Evolutionary conservation across 148 eudicot species (phyloP), one percentile per base, ranked within the genome.

Genomic region (Vaccinium myrtillus): DNA sequence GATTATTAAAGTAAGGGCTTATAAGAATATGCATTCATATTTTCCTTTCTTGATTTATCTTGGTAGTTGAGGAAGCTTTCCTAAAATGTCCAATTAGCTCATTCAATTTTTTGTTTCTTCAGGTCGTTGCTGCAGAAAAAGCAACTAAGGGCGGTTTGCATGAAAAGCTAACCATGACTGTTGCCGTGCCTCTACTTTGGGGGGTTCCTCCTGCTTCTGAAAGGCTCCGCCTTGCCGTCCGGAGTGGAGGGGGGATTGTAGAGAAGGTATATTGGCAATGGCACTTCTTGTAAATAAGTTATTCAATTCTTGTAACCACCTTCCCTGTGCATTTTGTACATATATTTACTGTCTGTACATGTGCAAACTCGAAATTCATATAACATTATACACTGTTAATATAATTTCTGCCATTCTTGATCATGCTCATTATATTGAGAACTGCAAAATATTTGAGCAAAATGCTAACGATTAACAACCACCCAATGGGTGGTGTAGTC

Each of bases 141-240:
- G 99, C 89, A 4, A 93, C 90, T 51, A 85, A 89, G 39, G 90
- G 93, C 2, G 95, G 95, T 49, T 83, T 97, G 90, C 92, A 94
- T 25, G 99, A 97, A 87, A 95, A 94, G 91, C 90, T 97, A 79
- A 94, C 87, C 23, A 95, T 97, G 99, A 95, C 91, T 0, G 98
- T 97, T 10, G 98, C 95, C 1, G 98, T 97, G 84, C 99, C 99
- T 36, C 86, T 93, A 78, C 98, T 97, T 67, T 95, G 98, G 98
- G 99, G 99, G 50, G 93, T 97, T 25, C 98, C 99, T 73, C 99
- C 99, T 75, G 99, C 95, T 76, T 95, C 98, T 25, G 98, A 95
- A 84, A 94, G 91, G 12, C 94, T 97, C 46, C 98, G 90, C 83
- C 90, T 95, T 74, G 99, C 98, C 39, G 98, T 97, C 71, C 87